These are phyloP conservation scores for Breviolum minutum DNA, from an alignment of 73 alveolate genomes.

Conservation along the genomic window DNA sequence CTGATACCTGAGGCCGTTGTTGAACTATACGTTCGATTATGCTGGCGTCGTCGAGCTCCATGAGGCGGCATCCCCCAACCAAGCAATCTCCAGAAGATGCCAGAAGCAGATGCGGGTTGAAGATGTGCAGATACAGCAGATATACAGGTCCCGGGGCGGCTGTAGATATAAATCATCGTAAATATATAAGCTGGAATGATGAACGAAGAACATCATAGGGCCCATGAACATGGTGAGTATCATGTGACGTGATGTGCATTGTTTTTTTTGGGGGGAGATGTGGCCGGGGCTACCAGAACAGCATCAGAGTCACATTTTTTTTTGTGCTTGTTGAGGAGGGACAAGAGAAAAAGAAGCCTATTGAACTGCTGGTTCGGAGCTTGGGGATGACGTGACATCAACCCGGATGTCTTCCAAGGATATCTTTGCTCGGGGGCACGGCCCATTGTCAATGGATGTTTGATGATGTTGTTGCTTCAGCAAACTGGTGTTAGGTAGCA, in stretches of 20 bases:
- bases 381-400: not conserved
- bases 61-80: no score
- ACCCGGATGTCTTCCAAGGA: not conserved
- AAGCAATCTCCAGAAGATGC: no score
- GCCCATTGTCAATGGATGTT: not conserved
- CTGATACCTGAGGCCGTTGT: slow-evolving; percentile 71
- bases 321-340: slow-evolving; percentile 7
- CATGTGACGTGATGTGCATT: not conserved
- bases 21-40: slow-evolving; percentile 41
- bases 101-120: no score
- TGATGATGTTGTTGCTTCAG: no score
- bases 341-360: slow-evolving; percentile 56
- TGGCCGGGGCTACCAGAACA: not conserved
- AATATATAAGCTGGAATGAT: no score
- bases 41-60: slow-evolving; percentile 76
- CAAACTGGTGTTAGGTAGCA: no score
- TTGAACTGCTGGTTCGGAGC: slow-evolving; percentile 26
- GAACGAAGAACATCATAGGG: not conserved
- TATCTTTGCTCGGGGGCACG: not conserved
- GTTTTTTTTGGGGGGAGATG: not conserved
- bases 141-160: no score
- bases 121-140: no score
- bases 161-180: no score
- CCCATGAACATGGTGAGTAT: not conserved
- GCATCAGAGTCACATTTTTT: no score